phyloP scores from a whole-genome alignment of 345 rosid species.

The Brassica carinata region DNA sequence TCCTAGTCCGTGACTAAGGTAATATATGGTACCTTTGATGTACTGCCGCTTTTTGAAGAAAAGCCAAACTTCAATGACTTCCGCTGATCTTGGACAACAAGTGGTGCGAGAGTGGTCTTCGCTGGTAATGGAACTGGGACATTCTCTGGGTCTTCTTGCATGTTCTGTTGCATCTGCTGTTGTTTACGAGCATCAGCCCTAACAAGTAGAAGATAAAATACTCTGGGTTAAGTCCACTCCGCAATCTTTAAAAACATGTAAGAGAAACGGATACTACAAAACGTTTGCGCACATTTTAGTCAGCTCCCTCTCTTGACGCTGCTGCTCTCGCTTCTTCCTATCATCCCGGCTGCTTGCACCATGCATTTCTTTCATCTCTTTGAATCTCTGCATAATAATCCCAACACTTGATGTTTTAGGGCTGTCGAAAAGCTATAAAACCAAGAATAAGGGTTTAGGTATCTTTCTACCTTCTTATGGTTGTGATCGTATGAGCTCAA shows the following conservation, averaged over 20 bases:
- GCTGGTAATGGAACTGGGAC: slow-evolving; percentile 39
- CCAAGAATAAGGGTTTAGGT: background rate
- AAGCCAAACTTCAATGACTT: slow-evolving; percentile 86
- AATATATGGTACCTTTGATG: slow-evolving; percentile 58
- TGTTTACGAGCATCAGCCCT: slow-evolving; percentile 94
- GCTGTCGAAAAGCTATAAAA: slow-evolving; percentile 1
- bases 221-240: background rate
- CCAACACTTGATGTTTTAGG: background rate
- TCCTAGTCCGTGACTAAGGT: background rate
- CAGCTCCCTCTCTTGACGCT: slow-evolving; percentile 90
- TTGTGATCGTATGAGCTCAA: slow-evolving; percentile 98
- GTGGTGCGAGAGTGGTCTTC: slow-evolving; percentile 44
- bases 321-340: slow-evolving; percentile 81
- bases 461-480: slow-evolving; percentile 76
- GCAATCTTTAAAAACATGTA: background rate
- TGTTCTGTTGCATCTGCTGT: slow-evolving; percentile 56
- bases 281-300: slow-evolving; percentile 74
- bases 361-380: slow-evolving; percentile 96
- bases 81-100: slow-evolving; percentile 79
- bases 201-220: background rate
- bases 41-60: slow-evolving; percentile 62
- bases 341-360: slow-evolving; percentile 89
- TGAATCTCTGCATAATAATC: slow-evolving; percentile 68
- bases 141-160: slow-evolving; percentile 52
- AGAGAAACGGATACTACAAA: background rate